Evolutionary conservation across 768 basidiomycete genomes (phyloP), one percentile per base, ranked within the genome.

Genomic region (Boletus patriciae): DNA sequence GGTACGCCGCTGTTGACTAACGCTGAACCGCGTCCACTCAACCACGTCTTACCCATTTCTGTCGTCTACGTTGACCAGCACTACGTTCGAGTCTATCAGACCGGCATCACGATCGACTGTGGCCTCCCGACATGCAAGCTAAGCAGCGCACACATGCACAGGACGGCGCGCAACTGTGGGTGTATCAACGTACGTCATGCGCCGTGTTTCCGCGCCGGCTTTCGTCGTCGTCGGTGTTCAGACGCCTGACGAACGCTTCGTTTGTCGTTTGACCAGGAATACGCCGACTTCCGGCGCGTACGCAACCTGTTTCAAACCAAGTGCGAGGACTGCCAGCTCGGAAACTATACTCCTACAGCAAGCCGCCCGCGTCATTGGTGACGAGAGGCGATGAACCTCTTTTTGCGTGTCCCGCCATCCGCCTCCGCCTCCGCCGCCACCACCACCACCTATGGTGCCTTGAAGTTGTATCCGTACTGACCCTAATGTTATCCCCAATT

Each of bases 251-350:
- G 38, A 21, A 33, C 23, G n/a, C 6, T 25, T 48, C 25, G 25
- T 27, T n/a, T 42, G 9, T 48, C 21, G 45, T 42, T 36, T 37
- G 33, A 19, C 37, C 18, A 82, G 80, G 66, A 60, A 34, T 67
- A 71, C 36, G 58, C 70, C 47, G 85, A 87, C 62, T 66, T 82
- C 38, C 78, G 81, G 52, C 77, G 79, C 40, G 83, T 89, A 38
- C 73, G 79, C 55, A 90, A 83, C 68, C 75, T 88, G 69, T 85
- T 89, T 62, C 86, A 86, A 62, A 78, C 79, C 55, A 75, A 80
- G 54, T 88, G 87, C 72, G 86, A 86, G 6, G 60, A 46, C 2
- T 88, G 87, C 73, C 77, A 74, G 59, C 66, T 43, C n/a, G 68
- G 68, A 50, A 71, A 75, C 38, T 62, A 52, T 18, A 60, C n/a